Evolutionary conservation across 345 rosid genomes (phyloP).

Genomic region (Hibiscus syriacus): DNA sequence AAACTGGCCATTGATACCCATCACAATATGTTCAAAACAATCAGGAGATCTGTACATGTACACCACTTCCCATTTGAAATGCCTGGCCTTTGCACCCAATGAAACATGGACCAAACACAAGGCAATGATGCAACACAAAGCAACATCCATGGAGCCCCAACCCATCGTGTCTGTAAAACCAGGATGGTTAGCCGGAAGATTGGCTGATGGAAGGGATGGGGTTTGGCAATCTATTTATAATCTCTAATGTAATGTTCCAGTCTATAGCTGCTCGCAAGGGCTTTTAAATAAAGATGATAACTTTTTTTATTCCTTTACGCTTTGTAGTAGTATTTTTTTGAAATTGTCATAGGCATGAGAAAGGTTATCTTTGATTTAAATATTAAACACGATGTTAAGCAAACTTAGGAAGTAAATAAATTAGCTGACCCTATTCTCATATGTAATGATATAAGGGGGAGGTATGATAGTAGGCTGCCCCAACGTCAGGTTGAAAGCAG

Average conservation of each 20-base stretch:
- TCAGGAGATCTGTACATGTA: conserved; percentile 64
- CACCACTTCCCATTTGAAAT: conserved; percentile 55
- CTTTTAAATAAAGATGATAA: background rate
- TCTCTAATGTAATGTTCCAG: background rate
- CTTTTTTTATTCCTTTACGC: too few relatives aligned
- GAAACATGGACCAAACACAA: conserved; percentile 3
- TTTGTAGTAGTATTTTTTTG: too few relatives aligned
- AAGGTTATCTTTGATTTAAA: too few relatives aligned
- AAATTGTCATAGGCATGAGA: background rate
- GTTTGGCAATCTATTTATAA: background rate
- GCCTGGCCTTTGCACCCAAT: conserved; percentile 22
- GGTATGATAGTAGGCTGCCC: too few relatives aligned
- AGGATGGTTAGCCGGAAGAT: too few relatives aligned
- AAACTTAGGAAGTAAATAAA: too few relatives aligned
- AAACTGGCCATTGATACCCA: conserved; percentile 76
- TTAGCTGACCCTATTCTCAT: too few relatives aligned
- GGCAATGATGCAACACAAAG: background rate
- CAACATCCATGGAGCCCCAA: background rate
- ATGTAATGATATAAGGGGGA: too few relatives aligned
- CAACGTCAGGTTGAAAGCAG: too few relatives aligned
- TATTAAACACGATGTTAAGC: too few relatives aligned
- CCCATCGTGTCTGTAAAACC: conserved; percentile 1
- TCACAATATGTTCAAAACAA: conserved; percentile 45
- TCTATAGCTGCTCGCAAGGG: background rate
- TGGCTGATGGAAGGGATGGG: background rate